phyloP scores from a whole-genome alignment of 305 asterid genomes.

The Caryopteris hybrid region DNA sequence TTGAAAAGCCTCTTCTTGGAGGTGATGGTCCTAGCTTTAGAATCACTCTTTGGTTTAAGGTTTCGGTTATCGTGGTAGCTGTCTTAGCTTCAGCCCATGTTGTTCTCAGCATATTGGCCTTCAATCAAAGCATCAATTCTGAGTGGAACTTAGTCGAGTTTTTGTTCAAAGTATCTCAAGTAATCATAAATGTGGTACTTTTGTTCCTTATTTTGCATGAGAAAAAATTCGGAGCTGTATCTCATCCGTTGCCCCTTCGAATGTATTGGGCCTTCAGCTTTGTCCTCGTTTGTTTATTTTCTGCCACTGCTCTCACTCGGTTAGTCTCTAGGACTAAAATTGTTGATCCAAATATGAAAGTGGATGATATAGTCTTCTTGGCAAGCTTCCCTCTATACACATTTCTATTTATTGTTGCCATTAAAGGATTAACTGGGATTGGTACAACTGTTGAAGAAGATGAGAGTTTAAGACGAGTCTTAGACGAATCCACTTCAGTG shows the following conservation, averaged over 20 bases:
- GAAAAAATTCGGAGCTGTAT: constrained; percentile 40
- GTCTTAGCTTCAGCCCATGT: constrained; percentile 36
- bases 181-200: constrained; percentile 31
- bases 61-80: constrained; percentile 25
- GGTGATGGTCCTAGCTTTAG: constrained; percentile 25
- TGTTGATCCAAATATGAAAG: constrained; percentile 18
- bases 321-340: constrained; percentile 10
- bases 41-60: constrained; percentile 38
- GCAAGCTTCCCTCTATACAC: constrained; percentile 36
- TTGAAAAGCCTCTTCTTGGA: constrained; percentile 46
- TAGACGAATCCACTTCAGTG: constrained; percentile 10
- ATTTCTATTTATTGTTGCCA: constrained; percentile 35
- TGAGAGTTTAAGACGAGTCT: constrained; percentile 3
- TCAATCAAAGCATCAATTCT: constrained; percentile 27
- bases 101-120: constrained; percentile 31
- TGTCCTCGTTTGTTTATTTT: constrained; percentile 27
- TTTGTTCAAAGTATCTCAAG: constrained; percentile 37
- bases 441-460: neutral
- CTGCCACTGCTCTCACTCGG: constrained; percentile 30
- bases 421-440: constrained; percentile 33
- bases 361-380: constrained; percentile 42
- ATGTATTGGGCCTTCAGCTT: constrained; percentile 41
- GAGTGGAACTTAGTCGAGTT: constrained; percentile 41
- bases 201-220: constrained; percentile 40
- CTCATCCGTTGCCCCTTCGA: constrained; percentile 46